Conservation (phyloP, 129 eudicot genomes). For the Ambrosia artemisiifolia region DNA sequence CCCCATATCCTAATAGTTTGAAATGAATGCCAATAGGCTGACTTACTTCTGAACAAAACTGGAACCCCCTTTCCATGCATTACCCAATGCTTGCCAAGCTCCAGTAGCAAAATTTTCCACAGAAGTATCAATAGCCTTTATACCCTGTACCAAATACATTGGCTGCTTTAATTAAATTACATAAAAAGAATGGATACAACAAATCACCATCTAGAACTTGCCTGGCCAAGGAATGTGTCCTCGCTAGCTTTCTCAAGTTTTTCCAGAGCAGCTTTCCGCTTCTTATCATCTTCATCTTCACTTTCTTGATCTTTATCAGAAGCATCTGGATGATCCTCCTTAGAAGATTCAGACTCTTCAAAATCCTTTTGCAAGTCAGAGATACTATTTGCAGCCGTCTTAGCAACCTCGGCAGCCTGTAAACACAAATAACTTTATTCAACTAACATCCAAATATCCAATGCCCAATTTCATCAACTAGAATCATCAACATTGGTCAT, state of each 20-base stretch:
- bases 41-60: slow-evolving; percentile 68
- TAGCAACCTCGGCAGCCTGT: slow-evolving; percentile 88
- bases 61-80: slow-evolving; percentile 83
- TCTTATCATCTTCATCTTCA: slow-evolving; percentile 66
- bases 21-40: neutral
- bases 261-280: slow-evolving; percentile 69
- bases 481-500: too few relatives aligned
- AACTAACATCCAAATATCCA: slow-evolving; percentile 2
- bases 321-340: slow-evolving; percentile 53
- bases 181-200: neutral
- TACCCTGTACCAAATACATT: slow-evolving; percentile 50
- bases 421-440: neutral
- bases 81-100: slow-evolving; percentile 96
- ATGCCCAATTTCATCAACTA: neutral
- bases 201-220: slow-evolving; percentile 21
- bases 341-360: slow-evolving; percentile 62
- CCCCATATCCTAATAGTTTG: too few relatives aligned
- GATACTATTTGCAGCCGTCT: slow-evolving; percentile 70
- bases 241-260: slow-evolving; percentile 86
- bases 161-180: neutral
- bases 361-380: slow-evolving; percentile 50
- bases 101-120: slow-evolving; percentile 88
- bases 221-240: slow-evolving; percentile 91
- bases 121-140: slow-evolving; percentile 70
- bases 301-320: slow-evolving; percentile 54